phyloP scores from a whole-genome alignment of 176 grass and related monocot species.

The Rhynchospora tenuis region DNA sequence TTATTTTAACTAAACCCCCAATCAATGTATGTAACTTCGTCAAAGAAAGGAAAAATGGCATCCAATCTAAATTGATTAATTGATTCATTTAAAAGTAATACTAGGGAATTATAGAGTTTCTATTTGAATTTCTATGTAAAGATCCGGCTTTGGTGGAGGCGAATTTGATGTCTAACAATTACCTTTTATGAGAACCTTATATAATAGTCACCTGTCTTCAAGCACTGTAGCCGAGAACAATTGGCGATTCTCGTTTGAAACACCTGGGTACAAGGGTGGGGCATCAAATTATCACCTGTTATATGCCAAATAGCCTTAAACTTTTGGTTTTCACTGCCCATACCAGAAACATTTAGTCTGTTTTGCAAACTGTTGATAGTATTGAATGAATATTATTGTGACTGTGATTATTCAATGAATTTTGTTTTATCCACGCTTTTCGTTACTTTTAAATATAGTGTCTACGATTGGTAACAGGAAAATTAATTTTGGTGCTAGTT shows the following conservation, averaged over 20 bases:
- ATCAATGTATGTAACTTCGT: not conserved
- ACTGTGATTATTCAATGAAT: not conserved
- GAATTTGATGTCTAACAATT: not conserved
- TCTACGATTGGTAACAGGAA: not conserved
- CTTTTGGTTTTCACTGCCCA: not conserved
- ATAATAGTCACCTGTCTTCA: not conserved
- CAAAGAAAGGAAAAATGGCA: not conserved
- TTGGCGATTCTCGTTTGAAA: not conserved
- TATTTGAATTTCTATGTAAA: not conserved
- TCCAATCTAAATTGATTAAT: not conserved
- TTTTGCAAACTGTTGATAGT: not conserved
- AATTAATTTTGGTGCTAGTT: not conserved
- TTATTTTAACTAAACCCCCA: not conserved
- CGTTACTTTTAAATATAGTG: not conserved
- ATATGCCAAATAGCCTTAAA: not conserved
- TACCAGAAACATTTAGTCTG: not conserved
- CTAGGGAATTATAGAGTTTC: not conserved
- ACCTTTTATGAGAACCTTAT: not conserved
- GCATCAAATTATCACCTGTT: not conserved
- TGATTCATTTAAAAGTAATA: not conserved
- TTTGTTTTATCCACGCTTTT: not conserved
- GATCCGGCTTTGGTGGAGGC: not conserved
- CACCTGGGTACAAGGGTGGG: not conserved
- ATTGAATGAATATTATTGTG: not conserved
- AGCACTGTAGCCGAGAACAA: not conserved